Evolutionary conservation across 495 filamentous ascomycete species (phyloP).

Genomic region (Chlorociboria aeruginascens): DNA sequence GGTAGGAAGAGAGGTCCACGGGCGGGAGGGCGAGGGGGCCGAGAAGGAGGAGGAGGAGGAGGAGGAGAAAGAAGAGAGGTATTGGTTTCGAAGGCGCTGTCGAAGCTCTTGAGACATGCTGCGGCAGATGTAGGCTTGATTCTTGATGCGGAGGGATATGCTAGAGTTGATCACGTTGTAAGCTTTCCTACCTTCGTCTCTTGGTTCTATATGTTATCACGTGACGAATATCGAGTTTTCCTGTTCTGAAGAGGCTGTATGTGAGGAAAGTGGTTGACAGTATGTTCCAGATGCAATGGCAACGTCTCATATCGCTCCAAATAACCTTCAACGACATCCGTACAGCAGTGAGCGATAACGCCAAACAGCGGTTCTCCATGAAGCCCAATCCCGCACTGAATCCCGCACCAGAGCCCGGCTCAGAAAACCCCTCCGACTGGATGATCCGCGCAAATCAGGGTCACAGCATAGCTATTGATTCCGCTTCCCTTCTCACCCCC

Average conservation of each 20-base stretch:
- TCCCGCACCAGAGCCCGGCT: conserved; percentile 20
- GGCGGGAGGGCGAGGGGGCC: conserved; percentile 2
- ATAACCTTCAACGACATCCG: conserved; percentile 64
- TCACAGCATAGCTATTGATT: conserved; percentile 62
- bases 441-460: conserved; percentile 93
- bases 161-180: conserved; percentile 66
- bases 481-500: conserved; percentile 53
- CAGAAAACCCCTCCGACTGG: conserved; percentile 49
- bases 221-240: neutral
- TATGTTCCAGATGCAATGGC: conserved; percentile 11
- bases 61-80: conserved; percentile 35
- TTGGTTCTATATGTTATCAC: neutral
- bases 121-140: conserved; percentile 66
- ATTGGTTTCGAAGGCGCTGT: conserved; percentile 69
- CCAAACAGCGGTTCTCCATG: conserved; percentile 82
- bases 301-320: conserved; percentile 55
- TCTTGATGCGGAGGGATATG: conserved; percentile 70
- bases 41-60: conserved; percentile 19
- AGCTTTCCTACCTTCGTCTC: conserved; percentile 23
- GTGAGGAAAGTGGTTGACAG: neutral
- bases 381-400: conserved; percentile 27
- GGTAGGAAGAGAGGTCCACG: neutral
- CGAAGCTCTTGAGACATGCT: conserved; percentile 69
- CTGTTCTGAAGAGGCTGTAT: neutral
- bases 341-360: conserved; percentile 56